A percentile compares a stretch with the other conserved stretches of the same genome.
These are phyloP conservation scores for Funneliformis caledonium DNA, from an alignment of 371 early-diverging fungal genomes.

Conservation along the genomic window DNA sequence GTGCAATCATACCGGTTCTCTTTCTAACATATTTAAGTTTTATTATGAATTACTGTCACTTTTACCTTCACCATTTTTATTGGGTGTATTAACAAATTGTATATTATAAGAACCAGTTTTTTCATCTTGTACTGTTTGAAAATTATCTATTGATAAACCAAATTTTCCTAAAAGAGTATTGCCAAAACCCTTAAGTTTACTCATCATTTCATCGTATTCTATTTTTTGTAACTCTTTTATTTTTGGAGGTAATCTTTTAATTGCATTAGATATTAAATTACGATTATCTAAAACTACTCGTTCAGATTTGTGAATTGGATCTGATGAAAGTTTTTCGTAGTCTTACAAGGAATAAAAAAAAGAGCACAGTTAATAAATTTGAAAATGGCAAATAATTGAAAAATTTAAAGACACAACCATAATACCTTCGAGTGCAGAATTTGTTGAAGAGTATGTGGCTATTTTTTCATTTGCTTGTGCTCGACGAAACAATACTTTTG, in stretches of 20 bases:
- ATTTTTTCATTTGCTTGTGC: slow-evolving; percentile 80
- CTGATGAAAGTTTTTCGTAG: slow-evolving; percentile 49
- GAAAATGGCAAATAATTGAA: background rate
- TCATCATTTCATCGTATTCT: slow-evolving; percentile 79
- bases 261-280: background rate
- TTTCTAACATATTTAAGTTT: no score
- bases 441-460: slow-evolving; percentile 55
- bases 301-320: slow-evolving; percentile 15
- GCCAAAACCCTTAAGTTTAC: slow-evolving; percentile 76
- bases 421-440: slow-evolving; percentile 51
- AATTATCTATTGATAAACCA: slow-evolving; percentile 76
- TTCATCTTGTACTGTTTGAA: slow-evolving; percentile 69
- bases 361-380: background rate
- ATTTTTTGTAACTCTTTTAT: slow-evolving; percentile 60
- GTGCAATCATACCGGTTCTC: no score
- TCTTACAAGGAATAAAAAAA: slow-evolving; percentile 43
- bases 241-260: slow-evolving; percentile 48
- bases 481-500: slow-evolving; percentile 84
- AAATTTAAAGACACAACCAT: background rate
- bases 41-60: background rate
- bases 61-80: background rate
- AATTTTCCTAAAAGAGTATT: slow-evolving; percentile 75
- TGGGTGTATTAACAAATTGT: slow-evolving; percentile 35
- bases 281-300: background rate
- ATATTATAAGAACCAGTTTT: slow-evolving; percentile 52